A percentile compares a stretch with the other conserved stretches of the same genome.
Conservation (phyloP, 129 eudicot genomes). For the Flaveria ramosissima region DNA sequence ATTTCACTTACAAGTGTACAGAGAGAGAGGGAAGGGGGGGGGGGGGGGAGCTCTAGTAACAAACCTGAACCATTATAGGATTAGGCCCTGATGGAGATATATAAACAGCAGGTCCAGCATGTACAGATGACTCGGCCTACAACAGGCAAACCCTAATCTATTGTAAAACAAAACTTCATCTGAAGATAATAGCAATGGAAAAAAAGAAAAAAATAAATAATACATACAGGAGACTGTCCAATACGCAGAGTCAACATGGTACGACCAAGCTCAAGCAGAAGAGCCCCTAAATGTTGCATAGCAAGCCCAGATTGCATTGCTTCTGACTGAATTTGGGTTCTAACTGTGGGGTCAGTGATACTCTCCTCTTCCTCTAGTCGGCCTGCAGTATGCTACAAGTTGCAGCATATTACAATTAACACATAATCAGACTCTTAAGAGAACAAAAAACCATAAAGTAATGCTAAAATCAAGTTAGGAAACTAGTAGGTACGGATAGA, state of each 20-base stretch:
- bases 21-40: background rate
- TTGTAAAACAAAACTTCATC: conserved; percentile 1
- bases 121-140: conserved; percentile 83
- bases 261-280: conserved; percentile 93
- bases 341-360: conserved; percentile 58
- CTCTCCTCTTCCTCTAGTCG: conserved; percentile 66
- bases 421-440: conserved; percentile 33
- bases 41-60: background rate
- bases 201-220: background rate
- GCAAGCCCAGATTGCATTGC: conserved; percentile 70
- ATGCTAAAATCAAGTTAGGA: conserved; percentile 1
- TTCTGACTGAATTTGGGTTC: conserved; percentile 81
- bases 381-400: conserved; percentile 80
- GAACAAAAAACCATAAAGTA: background rate
- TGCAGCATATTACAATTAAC: conserved; percentile 44
- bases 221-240: conserved; percentile 83
- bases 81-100: conserved; percentile 92
- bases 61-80: conserved; percentile 98
- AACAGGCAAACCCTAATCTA: conserved; percentile 24
- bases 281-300: conserved; percentile 96
- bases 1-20: background rate
- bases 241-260: conserved; percentile 75
- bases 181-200: background rate
- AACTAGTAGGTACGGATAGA: conserved; percentile 59
- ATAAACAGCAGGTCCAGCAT: conserved; percentile 94